These are phyloP conservation scores for Rhodotorula sp. DNA, from an alignment of 1,284 basidiomycete species.

Conservation along the genomic window DNA sequence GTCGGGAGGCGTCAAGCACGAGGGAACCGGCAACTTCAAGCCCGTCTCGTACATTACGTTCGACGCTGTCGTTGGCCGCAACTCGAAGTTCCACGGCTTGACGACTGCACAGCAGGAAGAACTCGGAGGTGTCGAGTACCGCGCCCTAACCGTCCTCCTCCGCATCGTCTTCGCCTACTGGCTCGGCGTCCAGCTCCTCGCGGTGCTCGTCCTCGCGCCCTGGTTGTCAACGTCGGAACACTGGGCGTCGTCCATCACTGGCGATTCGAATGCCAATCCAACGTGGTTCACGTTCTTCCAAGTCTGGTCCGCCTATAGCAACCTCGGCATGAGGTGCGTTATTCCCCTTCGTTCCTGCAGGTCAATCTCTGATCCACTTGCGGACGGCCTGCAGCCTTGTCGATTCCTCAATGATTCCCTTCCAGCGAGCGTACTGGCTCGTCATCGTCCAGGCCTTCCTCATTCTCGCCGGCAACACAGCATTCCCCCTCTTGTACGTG, in stretches of 20 bases:
- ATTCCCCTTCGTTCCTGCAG: background rate
- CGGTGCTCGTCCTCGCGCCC: slow-evolving; percentile 71
- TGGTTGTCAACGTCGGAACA: slow-evolving; percentile 58
- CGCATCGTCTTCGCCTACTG: slow-evolving; percentile 58
- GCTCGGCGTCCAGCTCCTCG: slow-evolving; percentile 63
- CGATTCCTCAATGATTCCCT: slow-evolving; percentile 85
- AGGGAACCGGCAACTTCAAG: slow-evolving; percentile 38
- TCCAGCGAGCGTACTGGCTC: slow-evolving; percentile 82
- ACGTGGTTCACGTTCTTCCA: slow-evolving; percentile 81
- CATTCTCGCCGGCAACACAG: slow-evolving; percentile 87
- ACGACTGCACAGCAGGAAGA: slow-evolving; percentile 83
- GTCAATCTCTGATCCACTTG: background rate
- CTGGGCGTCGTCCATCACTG: slow-evolving; percentile 7
- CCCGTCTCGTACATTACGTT: slow-evolving; percentile 81
- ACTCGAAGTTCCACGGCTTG: slow-evolving; percentile 78
- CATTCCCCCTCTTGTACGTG: slow-evolving; percentile 64
- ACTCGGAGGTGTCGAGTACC: slow-evolving; percentile 89
- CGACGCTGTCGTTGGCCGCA: slow-evolving; percentile 75
- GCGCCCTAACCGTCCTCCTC: slow-evolving; percentile 48
- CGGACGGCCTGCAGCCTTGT: slow-evolving; percentile 55
- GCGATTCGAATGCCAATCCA: slow-evolving; percentile 14
- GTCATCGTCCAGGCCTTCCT: slow-evolving; percentile 61
- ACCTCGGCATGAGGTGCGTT: slow-evolving; percentile 63
- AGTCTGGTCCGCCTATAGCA: slow-evolving; percentile 83
- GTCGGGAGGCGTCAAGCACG: slow-evolving; percentile 34